Conservation (phyloP, 768 basidiomycete genomes). For the Omphalotus guepiniiformis region DNA sequence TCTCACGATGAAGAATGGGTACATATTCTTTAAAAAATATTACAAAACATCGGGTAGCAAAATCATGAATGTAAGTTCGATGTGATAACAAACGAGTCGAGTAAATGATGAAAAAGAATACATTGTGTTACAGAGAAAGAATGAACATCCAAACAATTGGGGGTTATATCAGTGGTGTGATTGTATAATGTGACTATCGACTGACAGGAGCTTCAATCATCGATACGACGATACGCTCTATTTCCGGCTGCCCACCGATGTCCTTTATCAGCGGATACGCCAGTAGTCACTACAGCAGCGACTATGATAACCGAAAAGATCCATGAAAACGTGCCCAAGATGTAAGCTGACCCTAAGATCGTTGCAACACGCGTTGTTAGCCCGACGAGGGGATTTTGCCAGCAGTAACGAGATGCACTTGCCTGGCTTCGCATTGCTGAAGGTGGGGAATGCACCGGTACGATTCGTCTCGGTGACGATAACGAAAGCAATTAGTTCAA, state of each 20-base stretch:
- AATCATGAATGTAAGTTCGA: background rate
- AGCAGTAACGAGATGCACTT: slow-evolving; percentile 14
- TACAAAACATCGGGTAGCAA: background rate
- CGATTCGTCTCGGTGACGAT: slow-evolving; percentile 61
- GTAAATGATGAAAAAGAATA: background rate
- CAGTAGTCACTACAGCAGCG: slow-evolving; percentile 54
- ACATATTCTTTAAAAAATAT: background rate
- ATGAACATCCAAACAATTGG: background rate
- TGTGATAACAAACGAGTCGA: slow-evolving; percentile 1
- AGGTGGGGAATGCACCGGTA: slow-evolving; percentile 40
- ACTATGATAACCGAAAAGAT: slow-evolving; percentile 47
- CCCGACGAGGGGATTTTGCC: background rate
- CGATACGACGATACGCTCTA: slow-evolving; percentile 52
- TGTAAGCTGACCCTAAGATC: slow-evolving; percentile 55
- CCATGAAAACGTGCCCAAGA: slow-evolving; percentile 62
- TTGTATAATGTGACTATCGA: too few species aligned
- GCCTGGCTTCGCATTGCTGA: slow-evolving; percentile 61
- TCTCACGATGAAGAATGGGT: too few species aligned
- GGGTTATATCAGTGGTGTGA: background rate
- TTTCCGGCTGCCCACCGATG: slow-evolving; percentile 77
- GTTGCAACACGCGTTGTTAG: background rate
- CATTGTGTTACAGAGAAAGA: background rate
- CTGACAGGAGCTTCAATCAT: slow-evolving; percentile 6
- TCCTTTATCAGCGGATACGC: slow-evolving; percentile 56
- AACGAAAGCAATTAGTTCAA: slow-evolving; percentile 57